Conservation (phyloP, 768 basidiomycete genomes). For the Rubroboletus pulcherrimus region DNA sequence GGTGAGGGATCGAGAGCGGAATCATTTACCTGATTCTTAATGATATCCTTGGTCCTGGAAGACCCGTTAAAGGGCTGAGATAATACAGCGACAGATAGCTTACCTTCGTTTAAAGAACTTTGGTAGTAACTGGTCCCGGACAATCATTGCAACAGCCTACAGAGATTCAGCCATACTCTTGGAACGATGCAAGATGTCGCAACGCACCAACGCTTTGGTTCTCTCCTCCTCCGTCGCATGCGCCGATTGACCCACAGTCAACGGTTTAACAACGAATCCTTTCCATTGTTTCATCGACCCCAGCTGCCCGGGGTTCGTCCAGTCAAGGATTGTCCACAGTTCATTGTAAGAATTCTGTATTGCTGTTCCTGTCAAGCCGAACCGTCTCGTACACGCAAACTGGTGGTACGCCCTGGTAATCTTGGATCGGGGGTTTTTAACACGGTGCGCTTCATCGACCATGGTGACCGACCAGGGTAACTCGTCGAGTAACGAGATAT, state of each 20-base stretch:
- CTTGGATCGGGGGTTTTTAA: slow-evolving; percentile 75
- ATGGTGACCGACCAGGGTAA: slow-evolving; percentile 71
- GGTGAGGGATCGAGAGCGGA: neutral
- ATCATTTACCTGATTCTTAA: slow-evolving; percentile 55
- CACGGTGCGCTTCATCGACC: slow-evolving; percentile 87
- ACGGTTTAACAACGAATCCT: slow-evolving; percentile 61
- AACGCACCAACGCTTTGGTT: slow-evolving; percentile 47
- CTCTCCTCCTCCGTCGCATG: slow-evolving; percentile 61
- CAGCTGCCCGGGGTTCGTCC: slow-evolving; percentile 79
- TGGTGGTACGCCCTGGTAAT: slow-evolving; percentile 67
- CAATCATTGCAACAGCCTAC: slow-evolving; percentile 54
- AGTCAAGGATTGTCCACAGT: slow-evolving; percentile 89
- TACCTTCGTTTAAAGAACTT: slow-evolving; percentile 80
- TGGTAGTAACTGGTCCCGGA: slow-evolving; percentile 71
- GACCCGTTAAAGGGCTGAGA: neutral
- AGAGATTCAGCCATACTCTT: neutral
- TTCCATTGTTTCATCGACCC: slow-evolving; percentile 79
- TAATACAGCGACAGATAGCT: neutral
- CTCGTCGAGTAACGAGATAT: slow-evolving; percentile 65
- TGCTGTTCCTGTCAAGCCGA: slow-evolving; percentile 83
- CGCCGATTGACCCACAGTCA: slow-evolving; percentile 64
- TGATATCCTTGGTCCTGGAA: slow-evolving; percentile 69
- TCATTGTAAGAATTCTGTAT: slow-evolving; percentile 89
- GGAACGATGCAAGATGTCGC: neutral
- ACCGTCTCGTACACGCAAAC: slow-evolving; percentile 64